Evolutionary conservation across 768 basidiomycete genomes (phyloP), one percentile per base, ranked within the genome.

Genomic region (Boletus edulis): DNA sequence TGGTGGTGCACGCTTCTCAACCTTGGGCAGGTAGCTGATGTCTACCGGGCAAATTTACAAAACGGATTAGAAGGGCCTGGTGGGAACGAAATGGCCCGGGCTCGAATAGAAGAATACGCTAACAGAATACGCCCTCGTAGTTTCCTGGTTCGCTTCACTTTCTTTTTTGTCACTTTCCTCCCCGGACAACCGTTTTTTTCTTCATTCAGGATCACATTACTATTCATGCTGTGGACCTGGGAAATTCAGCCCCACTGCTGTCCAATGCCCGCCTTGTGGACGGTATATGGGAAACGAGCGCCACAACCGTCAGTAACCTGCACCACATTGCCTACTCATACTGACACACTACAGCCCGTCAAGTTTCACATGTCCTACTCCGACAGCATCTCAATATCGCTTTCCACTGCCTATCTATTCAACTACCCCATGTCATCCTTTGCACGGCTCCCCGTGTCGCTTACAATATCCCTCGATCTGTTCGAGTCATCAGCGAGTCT

Each of bases 361-460:
- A 85, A 93, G 69, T 85, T 96, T 48, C 91, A 93, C 62, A 75
- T 95, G 64, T 80, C 83, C 49, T 98, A 98, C 66, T 78, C 79
- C 7, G 97, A 98, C 69, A 84, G 84, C 9, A 62, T 94, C 40
- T 91, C 94, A 3, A 75, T 98, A 59, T 95, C 85, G 24, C 79
- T 85, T 54, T 98, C 83, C 56, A 96, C 82, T 24, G 92, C 83
- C 53, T 91, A 84, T 71, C 81, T 86, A 53, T 93, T 84, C 78
- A 94, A 86, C 74, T 97, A 89, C 72, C 94, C 83, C 55, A 89
- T 81, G 80, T 77, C 78, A 31, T 93, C 82, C 38, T 92, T 93
- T 65, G 91, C 90, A 4, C 85, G 88, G 32, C 78, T 94, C 37
- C 91, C 91, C 6, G 83, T 92, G 49, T 89, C 87, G 18, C 75